A percentile compares a stretch with the other conserved stretches of the same genome.
phyloP scores from a whole-genome alignment of 345 rosid genomes.

The Eucalyptus curtisii region DNA sequence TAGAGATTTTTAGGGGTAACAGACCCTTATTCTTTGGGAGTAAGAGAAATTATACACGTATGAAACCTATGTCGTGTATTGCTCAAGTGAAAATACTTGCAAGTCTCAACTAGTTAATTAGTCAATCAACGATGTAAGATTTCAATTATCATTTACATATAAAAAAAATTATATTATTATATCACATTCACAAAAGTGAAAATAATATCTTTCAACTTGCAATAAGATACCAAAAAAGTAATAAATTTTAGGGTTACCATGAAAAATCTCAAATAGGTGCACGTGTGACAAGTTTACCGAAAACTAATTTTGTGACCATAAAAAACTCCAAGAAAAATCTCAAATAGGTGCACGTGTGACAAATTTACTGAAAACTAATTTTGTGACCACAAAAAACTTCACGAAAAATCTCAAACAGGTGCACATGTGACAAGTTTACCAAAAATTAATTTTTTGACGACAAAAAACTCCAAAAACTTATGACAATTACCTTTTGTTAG shows the following conservation, averaged over 20 bases:
- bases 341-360: neutral
- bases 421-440: too few relatives aligned
- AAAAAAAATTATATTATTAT: neutral
- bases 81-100: neutral
- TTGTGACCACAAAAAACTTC: neutral
- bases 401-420: rapidly evolving
- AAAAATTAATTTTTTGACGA: too few relatives aligned
- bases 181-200: neutral
- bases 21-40: neutral
- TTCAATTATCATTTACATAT: neutral
- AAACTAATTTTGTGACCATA: too few relatives aligned
- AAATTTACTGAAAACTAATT: too few relatives aligned
- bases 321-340: rapidly evolving
- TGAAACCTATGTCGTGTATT: neutral
- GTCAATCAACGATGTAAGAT: neutral
- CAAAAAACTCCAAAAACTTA: neutral
- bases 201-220: neutral
- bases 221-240: neutral
- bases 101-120: neutral
- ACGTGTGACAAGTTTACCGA: rapidly evolving
- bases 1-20: too few relatives aligned
- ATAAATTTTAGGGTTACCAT: neutral
- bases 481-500: too few relatives aligned
- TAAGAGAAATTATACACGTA: neutral
- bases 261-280: neutral